Percentiles rank a stretch among this genome's conserved stretches.
These are phyloP conservation scores for Endotrypanum monterogeii DNA, from an alignment of 208 protist genomes.

Conservation along the genomic window DNA sequence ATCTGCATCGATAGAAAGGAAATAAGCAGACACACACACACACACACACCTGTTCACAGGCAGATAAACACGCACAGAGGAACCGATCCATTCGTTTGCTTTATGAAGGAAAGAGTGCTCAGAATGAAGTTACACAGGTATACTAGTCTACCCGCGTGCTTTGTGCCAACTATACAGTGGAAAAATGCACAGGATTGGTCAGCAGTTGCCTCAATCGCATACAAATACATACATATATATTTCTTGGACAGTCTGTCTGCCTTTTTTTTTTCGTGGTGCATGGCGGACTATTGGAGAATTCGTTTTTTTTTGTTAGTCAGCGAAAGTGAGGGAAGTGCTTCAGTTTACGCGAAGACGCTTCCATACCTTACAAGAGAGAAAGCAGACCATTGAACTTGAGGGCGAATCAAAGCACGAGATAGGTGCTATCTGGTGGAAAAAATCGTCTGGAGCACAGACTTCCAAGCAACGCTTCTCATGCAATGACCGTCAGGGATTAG, in stretches of 20 bases:
- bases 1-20: too few relatives aligned
- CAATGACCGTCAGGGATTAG: too few relatives aligned
- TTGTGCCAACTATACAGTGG: not conserved
- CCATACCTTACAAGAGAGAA: not conserved
- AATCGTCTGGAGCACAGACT: not conserved
- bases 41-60: not conserved
- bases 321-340: not conserved
- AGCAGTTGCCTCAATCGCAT: not conserved
- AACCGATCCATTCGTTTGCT: not conserved
- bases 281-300: not conserved
- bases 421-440: not conserved
- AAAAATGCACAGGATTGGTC: not conserved
- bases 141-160: not conserved
- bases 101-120: not conserved
- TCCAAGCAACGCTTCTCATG: not conserved
- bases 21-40: not conserved
- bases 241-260: not conserved
- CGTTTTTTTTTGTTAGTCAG: not conserved
- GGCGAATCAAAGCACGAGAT: not conserved
- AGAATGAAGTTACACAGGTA: not conserved
- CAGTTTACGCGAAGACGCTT: not conserved
- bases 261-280: constrained; percentile 12
- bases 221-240: too few relatives aligned
- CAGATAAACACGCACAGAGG: not conserved
- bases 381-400: not conserved